A percentile compares a stretch with the other conserved stretches of the same genome.
Conservation (phyloP, 306 rosid species). For the Arachis stenosperma region DNA sequence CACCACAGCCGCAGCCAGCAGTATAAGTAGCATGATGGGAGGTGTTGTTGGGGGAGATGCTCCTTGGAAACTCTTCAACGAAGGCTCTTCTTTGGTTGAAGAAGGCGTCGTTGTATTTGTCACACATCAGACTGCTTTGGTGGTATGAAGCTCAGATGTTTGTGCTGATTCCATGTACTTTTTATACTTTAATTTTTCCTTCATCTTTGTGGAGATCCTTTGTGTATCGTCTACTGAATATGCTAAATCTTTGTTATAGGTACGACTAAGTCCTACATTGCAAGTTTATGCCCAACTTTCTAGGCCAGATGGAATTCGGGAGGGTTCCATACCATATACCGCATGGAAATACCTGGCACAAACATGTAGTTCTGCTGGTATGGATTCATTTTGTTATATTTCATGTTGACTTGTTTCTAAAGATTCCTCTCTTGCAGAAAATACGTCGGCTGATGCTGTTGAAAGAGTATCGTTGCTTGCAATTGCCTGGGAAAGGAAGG, state of each 20-base stretch:
- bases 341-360: constrained; percentile 89
- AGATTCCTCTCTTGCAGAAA: constrained; percentile 55
- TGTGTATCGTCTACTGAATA: constrained; percentile 33
- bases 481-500: constrained; percentile 94
- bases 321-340: constrained; percentile 97
- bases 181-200: constrained; percentile 41
- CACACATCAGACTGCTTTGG: constrained; percentile 92
- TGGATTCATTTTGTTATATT: constrained; percentile 41
- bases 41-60: constrained; percentile 96
- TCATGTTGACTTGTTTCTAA: constrained; percentile 45
- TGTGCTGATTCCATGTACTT: constrained; percentile 44
- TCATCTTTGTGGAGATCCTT: constrained; percentile 30
- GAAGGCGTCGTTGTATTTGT: constrained; percentile 94
- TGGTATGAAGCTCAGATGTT: constrained; percentile 82
- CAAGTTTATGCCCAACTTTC: constrained; percentile 78
- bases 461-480: constrained; percentile 93
- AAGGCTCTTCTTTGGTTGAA: constrained; percentile 81
- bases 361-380: constrained; percentile 57
- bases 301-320: constrained; percentile 89
- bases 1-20: constrained; percentile 62
- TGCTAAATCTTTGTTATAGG: constrained; percentile 57
- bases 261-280: constrained; percentile 71
- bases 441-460: constrained; percentile 53
- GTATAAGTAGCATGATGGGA: constrained; percentile 93
- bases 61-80: constrained; percentile 96